These are phyloP conservation scores for Beauveria asiatica DNA, from an alignment of 2,329 filamentous ascomycete genomes.

Conservation along the genomic window DNA sequence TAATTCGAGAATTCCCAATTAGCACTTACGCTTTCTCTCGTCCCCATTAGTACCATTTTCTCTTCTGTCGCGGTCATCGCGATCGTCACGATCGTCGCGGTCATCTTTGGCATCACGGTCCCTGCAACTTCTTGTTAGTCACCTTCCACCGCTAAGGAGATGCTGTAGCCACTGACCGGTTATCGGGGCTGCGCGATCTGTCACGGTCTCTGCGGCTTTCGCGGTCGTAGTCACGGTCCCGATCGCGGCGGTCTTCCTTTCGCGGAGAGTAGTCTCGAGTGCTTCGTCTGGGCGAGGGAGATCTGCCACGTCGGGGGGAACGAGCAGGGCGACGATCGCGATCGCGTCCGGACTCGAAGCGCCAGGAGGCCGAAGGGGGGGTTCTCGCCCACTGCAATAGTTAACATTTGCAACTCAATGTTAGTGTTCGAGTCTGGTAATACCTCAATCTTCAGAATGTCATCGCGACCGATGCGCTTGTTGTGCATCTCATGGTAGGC, in stretches of 20 bases:
- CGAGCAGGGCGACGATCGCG: conserved; percentile 56
- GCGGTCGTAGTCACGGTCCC: conserved; percentile 71
- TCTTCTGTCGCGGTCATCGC: conserved; percentile 56
- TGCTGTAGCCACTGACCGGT: conserved; percentile 33
- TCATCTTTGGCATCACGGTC: conserved; percentile 54
- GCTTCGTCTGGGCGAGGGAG: conserved; percentile 69
- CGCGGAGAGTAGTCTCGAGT: conserved; percentile 76
- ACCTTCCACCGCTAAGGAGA: neutral
- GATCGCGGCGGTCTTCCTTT: conserved; percentile 78
- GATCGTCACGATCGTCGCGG: conserved; percentile 41
- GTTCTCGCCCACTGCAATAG: conserved; percentile 82
- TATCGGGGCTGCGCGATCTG: conserved; percentile 63
- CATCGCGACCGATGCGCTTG: conserved; percentile 93
- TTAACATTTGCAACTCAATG: conserved; percentile 9
- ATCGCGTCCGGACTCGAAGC: conserved; percentile 86
- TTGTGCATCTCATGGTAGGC: conserved; percentile 99
- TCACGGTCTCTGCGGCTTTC: conserved; percentile 69
- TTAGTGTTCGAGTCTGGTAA: conserved; percentile 18
- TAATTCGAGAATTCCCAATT: neutral
- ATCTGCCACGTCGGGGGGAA: conserved; percentile 60
- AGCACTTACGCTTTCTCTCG: conserved; percentile 71
- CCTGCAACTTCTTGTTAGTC: conserved; percentile 20
- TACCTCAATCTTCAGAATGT: conserved; percentile 96
- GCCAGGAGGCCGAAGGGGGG: conserved; percentile 95
- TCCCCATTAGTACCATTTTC: conserved; percentile 77